Percentiles rank a stretch among this genome's conserved stretches.
These are phyloP conservation scores for Hypoxylon fragiforme DNA, from an alignment of 495 filamentous ascomycete species.

Conservation along the genomic window DNA sequence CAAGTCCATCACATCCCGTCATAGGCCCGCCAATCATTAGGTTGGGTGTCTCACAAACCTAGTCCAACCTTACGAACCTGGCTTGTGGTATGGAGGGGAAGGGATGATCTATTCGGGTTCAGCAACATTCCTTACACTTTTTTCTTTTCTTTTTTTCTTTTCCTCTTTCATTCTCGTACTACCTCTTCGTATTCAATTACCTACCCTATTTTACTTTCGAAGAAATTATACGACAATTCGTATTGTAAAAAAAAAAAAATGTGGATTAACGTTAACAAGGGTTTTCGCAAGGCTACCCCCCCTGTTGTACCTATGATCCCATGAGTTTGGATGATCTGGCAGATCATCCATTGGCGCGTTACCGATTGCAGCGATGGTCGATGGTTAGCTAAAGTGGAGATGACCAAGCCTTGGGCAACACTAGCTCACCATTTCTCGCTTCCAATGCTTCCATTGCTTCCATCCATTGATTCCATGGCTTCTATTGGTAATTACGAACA, in stretches of 20 bases:
- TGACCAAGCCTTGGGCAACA: conserved; percentile 15
- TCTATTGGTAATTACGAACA: background rate
- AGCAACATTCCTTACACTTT: no score
- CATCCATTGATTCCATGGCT: no score
- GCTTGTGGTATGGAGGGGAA: no score
- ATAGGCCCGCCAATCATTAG: conserved; percentile 31
- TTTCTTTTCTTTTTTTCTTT: no score
- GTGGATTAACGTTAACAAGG: no score
- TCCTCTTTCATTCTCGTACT: background rate
- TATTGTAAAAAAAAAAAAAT: no score
- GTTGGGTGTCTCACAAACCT: conserved; percentile 29
- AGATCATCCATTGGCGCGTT: conserved; percentile 30
- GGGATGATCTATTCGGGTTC: no score
- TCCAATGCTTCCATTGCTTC: no score
- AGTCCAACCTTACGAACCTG: conserved; percentile 32
- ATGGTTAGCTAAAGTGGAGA: conserved; percentile 30
- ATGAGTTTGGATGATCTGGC: conserved; percentile 34
- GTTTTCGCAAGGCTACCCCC: conserved; percentile 7
- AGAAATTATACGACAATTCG: conserved; percentile 15
- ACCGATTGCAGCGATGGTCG: conserved; percentile 1
- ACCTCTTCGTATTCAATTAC: background rate
- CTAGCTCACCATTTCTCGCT: background rate
- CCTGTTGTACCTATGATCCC: conserved; percentile 34
- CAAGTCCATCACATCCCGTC: conserved; percentile 13
- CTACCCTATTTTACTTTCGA: no score